Percentiles rank a stretch among this genome's conserved stretches.
Conservation (phyloP, 768 basidiomycete genomes). For the Butyriboletus loyo region DNA sequence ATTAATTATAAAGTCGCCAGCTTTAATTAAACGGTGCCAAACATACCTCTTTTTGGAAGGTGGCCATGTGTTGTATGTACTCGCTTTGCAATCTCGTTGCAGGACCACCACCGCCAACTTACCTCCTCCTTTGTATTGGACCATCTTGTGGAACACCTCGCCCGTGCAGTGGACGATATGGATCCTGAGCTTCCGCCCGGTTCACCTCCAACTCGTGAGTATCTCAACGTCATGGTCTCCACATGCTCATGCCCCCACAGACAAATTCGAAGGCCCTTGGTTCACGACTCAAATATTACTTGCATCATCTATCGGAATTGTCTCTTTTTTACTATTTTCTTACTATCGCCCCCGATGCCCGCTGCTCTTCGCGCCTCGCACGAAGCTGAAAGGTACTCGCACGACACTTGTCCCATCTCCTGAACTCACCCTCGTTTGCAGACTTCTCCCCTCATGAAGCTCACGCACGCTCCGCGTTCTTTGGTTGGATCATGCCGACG, state of each 20-base stretch:
- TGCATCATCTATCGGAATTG: slow-evolving; percentile 71
- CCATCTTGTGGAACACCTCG: slow-evolving; percentile 16
- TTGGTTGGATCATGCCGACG: slow-evolving; percentile 96
- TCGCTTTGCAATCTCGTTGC: not conserved
- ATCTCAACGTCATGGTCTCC: not conserved
- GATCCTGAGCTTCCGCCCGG: slow-evolving; percentile 55
- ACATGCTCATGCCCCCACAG: slow-evolving; percentile 25
- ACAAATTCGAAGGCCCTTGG: slow-evolving; percentile 91
- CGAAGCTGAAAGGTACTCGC: slow-evolving; percentile 83
- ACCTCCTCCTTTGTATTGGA: too few relatives aligned
- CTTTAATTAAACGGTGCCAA: not conserved
- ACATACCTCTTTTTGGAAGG: not conserved
- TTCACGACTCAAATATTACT: slow-evolving; percentile 86
- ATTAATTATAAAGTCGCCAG: too few relatives aligned
- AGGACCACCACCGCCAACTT: too few relatives aligned
- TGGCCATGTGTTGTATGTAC: not conserved
- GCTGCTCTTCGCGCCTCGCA: slow-evolving; percentile 86
- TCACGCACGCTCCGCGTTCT: slow-evolving; percentile 81
- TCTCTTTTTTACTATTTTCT: slow-evolving; percentile 84
- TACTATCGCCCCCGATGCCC: slow-evolving; percentile 88
- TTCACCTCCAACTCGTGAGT: slow-evolving; percentile 61
- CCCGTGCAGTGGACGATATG: slow-evolving; percentile 28
- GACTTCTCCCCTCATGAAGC: slow-evolving; percentile 94
- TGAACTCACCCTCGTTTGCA: slow-evolving; percentile 29
- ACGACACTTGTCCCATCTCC: not conserved